Conservation (phyloP, 2,329 filamentous ascomycete species). For the Chaetomium sp. region DNA sequence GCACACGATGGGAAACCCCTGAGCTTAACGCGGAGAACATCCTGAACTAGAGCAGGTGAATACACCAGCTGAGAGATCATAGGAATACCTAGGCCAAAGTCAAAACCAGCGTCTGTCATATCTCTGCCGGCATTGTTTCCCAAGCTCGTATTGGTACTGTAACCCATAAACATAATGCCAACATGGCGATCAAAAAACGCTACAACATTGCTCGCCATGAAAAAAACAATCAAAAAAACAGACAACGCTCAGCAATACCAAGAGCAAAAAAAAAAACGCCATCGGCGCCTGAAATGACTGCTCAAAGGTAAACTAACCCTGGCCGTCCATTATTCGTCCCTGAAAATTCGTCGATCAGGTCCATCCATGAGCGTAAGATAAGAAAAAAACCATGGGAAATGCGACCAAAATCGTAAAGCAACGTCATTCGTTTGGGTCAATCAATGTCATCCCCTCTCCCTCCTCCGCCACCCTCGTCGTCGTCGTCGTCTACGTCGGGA, state of each 20-base stretch:
- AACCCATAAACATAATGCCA: neutral
- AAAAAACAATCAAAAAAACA: neutral
- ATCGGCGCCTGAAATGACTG: neutral
- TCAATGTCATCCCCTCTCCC: conserved; percentile 24
- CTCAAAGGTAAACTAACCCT: neutral
- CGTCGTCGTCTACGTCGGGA: conserved; percentile 21
- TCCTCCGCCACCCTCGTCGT: conserved; percentile 11
- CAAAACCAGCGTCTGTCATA: neutral
- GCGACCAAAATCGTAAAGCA: neutral
- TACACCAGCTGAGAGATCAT: neutral
- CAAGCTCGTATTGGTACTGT: neutral
- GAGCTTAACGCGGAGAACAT: neutral
- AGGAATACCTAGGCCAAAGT: neutral
- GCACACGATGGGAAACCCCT: no score
- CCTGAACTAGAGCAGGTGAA: neutral
- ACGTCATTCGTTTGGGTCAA: neutral
- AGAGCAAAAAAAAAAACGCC: neutral
- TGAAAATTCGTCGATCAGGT: neutral
- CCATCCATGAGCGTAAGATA: neutral
- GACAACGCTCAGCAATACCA: neutral
- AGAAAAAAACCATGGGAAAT: neutral
- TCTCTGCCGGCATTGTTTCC: neutral
- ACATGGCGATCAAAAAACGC: neutral
- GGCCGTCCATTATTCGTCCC: neutral
- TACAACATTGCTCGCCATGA: neutral